Base-by-base conservation (phyloP, 2,329 filamentous ascomycete genomes). In the Talaromyces funiculosus region DNA sequence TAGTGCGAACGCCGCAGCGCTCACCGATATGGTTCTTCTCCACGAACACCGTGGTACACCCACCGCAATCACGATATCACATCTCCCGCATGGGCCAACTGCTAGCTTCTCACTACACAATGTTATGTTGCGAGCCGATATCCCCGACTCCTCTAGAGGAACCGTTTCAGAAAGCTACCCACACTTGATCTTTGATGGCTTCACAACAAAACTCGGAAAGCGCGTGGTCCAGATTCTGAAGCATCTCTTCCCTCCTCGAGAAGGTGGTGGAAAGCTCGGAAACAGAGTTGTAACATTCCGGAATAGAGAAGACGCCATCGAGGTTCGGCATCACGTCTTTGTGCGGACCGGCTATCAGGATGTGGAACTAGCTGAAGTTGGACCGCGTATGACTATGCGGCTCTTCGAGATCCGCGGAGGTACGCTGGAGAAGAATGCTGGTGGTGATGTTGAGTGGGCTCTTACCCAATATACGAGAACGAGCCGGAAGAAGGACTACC, bases 301-400 rank as follows among this genome's bases (percentile, higher is more conserved):
- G 74, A 97, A 96, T 68, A 90, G 94, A 58, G 92, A 96, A 66
- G 85, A 88, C 66, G 84, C 80, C 62, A 95, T 97, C 57, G 93
- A 99, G 76, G 89, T 99, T 49, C 85, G 94, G 3, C 91, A 96
- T 73, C 89, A 92, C 73, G 92, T 99, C 2, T 99, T 97, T 71
- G 93, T 99, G 18, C 88, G 90, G 73, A 97, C 94, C 0, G 89
- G 90, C 0, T 94, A 93, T 71, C 87, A 96, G 71, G 90, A 88
- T 61, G 90, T 97, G 2, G 92, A 96, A 74, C 77, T 96, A 67
- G 88, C 90, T 14, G 92, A 96, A 73, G 91, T 96, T 55, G 92
- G 93, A 0, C 94, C 94, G 1, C 83, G 94, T 61, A 96, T 97
- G 90, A 96, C 92, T n/a, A 94, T 97, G 91, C 83, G 91, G 66